Base-by-base conservation (phyloP, 2,329 filamentous ascomycete species). In the Trichophaea hybrida region DNA sequence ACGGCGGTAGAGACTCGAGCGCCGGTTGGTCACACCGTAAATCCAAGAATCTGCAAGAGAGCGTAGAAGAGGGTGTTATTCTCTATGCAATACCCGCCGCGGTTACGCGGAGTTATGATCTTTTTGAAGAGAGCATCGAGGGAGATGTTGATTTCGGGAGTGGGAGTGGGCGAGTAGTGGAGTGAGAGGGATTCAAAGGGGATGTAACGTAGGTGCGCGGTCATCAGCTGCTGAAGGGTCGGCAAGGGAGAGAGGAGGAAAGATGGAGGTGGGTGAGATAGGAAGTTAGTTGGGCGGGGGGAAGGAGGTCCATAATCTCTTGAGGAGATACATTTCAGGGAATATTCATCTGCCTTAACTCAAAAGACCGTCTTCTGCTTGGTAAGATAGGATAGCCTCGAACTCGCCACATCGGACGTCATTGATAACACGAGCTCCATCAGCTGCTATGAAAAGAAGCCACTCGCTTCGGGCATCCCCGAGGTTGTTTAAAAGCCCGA, bases 51-150 rank as follows among this genome's bases (percentile, higher is more conserved):
- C 15, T 74, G 70, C 4, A 82, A 71, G 10, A 80, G 69, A 63
- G 79, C 73, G 64, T 76, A 74, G 65, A 81, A 80, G 17, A 83
- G 73, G 46, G 80, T 73, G 57, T 73, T 77, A 32, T 74, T 74
- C 67, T 82, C 80, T 74, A 83, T 79, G 70, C 80, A 83, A 69
- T 83, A 83, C 0, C 80, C 80, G 15, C 80, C 80, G 1, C 75
- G 70, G 13, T 73, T 69, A 1, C 73, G 72, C 2, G 70, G 67
- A 4, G n/a, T 46, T n/a, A 81, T 71, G 52, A 79, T 73, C 64
- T 80, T 81, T 13, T 71, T 60, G 66, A 76, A 80, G 1, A 80
- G 70, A 51, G 69, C 64, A n/a, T 76, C 71, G 0, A 76, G 74
- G 24, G 76, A 71, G 5, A 81, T 74, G 12, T 66, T 61, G 38